These are phyloP conservation scores for Fusarium ramigenum DNA, from an alignment of 2,329 filamentous ascomycete genomes.

Conservation along the genomic window DNA sequence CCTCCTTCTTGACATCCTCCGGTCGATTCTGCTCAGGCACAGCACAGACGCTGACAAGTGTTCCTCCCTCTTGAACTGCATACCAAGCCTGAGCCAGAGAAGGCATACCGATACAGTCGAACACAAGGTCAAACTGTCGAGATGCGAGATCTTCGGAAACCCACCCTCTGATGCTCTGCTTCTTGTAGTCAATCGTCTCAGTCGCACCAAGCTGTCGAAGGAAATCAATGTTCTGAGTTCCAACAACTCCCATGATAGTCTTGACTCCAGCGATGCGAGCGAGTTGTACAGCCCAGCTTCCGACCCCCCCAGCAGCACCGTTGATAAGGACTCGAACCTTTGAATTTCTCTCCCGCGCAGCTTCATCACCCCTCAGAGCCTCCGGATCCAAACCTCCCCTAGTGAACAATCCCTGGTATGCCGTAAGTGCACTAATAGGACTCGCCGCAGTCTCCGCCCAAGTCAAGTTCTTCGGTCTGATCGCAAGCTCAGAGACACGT, in stretches of 20 bases:
- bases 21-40: slow-evolving; percentile 20
- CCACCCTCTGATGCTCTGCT: slow-evolving; percentile 18
- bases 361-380: background rate
- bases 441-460: slow-evolving; percentile 50
- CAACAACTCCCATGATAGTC: background rate
- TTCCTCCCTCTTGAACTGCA: slow-evolving; percentile 19
- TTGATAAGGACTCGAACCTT: slow-evolving; percentile 11
- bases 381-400: background rate
- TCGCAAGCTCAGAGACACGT: slow-evolving; percentile 45
- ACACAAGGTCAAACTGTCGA: slow-evolving; percentile 20
- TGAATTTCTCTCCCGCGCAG: background rate
- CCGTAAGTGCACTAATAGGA: slow-evolving; percentile 53
- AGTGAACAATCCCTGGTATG: slow-evolving; percentile 50
- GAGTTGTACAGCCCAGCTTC: slow-evolving; percentile 26
- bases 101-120: slow-evolving; percentile 28
- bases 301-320: slow-evolving; percentile 18
- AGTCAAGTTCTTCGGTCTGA: slow-evolving; percentile 45
- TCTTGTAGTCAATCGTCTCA: slow-evolving; percentile 26
- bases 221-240: slow-evolving; percentile 4
- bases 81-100: slow-evolving; percentile 21
- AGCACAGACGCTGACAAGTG: slow-evolving; percentile 15
- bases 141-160: background rate
- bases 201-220: slow-evolving; percentile 13
- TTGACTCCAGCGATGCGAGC: slow-evolving; percentile 8
- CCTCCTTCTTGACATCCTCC: slow-evolving; percentile 4